A percentile compares a stretch with the other conserved stretches of the same genome.
Conservation (phyloP, 805 yeast species). For the Ogataea thermomethanolica region DNA sequence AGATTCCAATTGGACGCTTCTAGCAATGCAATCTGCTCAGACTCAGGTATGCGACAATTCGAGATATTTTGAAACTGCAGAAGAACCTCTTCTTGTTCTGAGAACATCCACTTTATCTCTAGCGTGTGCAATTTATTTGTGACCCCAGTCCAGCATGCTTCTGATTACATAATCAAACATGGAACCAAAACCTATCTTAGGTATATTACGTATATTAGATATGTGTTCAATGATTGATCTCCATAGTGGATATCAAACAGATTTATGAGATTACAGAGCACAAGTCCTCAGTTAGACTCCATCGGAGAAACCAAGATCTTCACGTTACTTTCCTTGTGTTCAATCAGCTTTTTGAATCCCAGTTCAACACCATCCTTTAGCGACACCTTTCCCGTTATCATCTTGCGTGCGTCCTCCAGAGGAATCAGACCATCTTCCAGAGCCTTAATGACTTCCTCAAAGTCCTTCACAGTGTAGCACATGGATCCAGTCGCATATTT, state of each 20-base stretch:
- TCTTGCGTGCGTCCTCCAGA: slow-evolving; percentile 32
- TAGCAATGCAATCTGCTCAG: slow-evolving; percentile 20
- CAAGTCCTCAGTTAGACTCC: slow-evolving; percentile 1
- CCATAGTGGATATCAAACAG: too few species aligned
- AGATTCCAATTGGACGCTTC: slow-evolving; percentile 27
- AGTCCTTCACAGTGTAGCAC: slow-evolving; percentile 43
- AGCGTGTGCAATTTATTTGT: too few species aligned
- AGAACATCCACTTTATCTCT: slow-evolving; percentile 1
- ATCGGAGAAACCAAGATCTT: slow-evolving; percentile 42
- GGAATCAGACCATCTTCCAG: slow-evolving; percentile 37
- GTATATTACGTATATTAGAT: background rate
- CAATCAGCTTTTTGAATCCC: slow-evolving; percentile 41
- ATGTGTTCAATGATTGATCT: background rate
- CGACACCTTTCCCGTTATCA: slow-evolving; percentile 40
- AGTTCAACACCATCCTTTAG: slow-evolving; percentile 39
- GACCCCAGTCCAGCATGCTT: too few species aligned
- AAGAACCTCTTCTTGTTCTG: slow-evolving; percentile 19
- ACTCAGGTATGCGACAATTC: slow-evolving; percentile 12
- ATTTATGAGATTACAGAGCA: background rate
- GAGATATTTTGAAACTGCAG: slow-evolving; percentile 21
- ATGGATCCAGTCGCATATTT: slow-evolving; percentile 43
- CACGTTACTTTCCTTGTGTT: slow-evolving; percentile 43
- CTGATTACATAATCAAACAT: too few species aligned
- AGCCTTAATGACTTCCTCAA: slow-evolving; percentile 41
- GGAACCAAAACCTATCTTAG: background rate